Evolutionary conservation across 2,329 filamentous ascomycete genomes (phyloP), one percentile per base, ranked within the genome.

Genomic region (Thielaviopsis euricoi): DNA sequence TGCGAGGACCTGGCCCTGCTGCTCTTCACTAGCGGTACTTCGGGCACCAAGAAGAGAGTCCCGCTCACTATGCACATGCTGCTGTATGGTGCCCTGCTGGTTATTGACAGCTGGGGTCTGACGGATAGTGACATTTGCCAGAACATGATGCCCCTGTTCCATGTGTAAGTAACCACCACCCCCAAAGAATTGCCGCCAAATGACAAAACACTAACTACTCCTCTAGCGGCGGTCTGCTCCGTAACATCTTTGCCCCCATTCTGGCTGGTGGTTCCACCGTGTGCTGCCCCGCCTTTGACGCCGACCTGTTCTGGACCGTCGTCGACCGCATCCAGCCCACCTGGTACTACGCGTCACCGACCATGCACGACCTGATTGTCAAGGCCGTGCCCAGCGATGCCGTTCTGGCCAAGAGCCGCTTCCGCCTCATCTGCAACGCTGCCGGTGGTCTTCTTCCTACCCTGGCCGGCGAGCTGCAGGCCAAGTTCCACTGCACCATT

Each of bases 121-220:
- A 71, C 66, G 1, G 63, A 68, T 1, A 64, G 66, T 1, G 77
- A 80, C 62, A 70, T 73, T 0, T 81, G 77, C 63, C 64, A 80
- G 23, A 80, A 81, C 63, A 79, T 80, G 74, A 81, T 81, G 77
- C 77, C 78, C 0, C 66, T 81, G 6, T 77, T 79, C 64, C 77
- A 80, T 65, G 69, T 78, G 73, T 76, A 69, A 68, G 74, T 70
- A 2, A 48, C 26, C 49, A 54, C 5, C 5, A 26, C 57, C 3
- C 40, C 2, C 9, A 3, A 25, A 17, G 4, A 2, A 25, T 13
- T 23, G 9, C 1, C 7, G 46, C 7, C 17, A 22, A 23, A 21
- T 50, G n/a, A 25, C n/a, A 19, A 9, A 37, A 29, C 25, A 37
- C 25, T 33, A 55, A 48, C 19, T 13, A 25, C 19, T 3, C 25